Base-by-base conservation (phyloP, 305 asterid species). In the Salvia sclarea region DNA sequence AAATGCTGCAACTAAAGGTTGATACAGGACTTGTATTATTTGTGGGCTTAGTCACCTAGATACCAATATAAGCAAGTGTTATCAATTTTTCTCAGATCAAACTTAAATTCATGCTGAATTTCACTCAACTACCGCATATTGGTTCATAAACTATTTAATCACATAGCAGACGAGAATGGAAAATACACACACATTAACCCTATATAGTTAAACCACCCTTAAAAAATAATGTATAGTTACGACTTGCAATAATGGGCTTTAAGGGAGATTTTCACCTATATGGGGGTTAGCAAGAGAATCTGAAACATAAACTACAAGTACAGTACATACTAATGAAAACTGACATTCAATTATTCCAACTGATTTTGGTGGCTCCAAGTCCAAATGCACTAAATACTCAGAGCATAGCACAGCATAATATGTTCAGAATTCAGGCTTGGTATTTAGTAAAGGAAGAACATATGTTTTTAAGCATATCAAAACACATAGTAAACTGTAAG, bases 401-500 rank as follows among this genome's bases (percentile, higher is more conserved):
- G 66, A 3, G 12, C 66, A 40, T 38, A 13, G 18, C 17, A 40
- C 22, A 10, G 31, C 5, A 47, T 37, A 55, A 12, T 8, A 45
- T 35, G 53, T 21, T 8, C 5, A 12, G 17, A 58, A 9, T 31
- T 70, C 35, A 7, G 9, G 50, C 20, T 44, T 41, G 41, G 61
- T 21, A 35, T 8, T 13, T 37, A 14, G 52, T 38, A 17, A 52
- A 28, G 17, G 24, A 59, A 0, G 8, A 18, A 8, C 45, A 35
- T 13, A 45, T 3, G 11, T 43, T 3, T 30, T 16, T 10, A 31
- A 28, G 25, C 22, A 24, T 43, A 69, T 35, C 20, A 43, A 49
- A 35, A 49, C 37, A 48, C 16, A 52, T 50, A 52, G 48, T 24
- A 20, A 50, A 37, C 55, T 55, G 49, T 54, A 64, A 47, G 55